Evolutionary conservation across 148 eudicot genomes (phyloP).

Genomic region (Amaranthus cruentus): DNA sequence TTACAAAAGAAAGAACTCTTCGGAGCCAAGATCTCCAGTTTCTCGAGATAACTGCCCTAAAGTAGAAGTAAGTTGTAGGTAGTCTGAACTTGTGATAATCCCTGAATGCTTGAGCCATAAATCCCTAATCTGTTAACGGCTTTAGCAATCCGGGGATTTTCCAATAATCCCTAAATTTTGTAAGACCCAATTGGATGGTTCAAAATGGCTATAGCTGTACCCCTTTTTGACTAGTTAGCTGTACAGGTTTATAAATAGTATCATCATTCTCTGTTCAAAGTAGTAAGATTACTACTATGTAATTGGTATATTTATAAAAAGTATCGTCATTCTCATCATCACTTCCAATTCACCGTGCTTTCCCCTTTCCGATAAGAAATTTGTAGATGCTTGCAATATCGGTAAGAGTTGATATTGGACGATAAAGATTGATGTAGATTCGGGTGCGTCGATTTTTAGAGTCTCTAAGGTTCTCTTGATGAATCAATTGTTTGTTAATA

Average conservation of each 20-base stretch:
- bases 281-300: no score
- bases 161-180: neutral
- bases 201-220: constrained; percentile 6
- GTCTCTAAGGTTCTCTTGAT: no score
- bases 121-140: neutral
- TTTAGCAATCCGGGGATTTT: constrained; percentile 3
- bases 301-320: no score
- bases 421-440: no score
- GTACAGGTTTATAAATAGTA: constrained; percentile 16
- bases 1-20: constrained; percentile 48
- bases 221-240: neutral
- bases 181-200: neutral
- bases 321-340: no score
- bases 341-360: no score
- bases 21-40: constrained; percentile 27
- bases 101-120: neutral
- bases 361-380: no score
- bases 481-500: no score
- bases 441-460: no score
- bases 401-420: no score
- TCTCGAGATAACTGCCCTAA: constrained; percentile 26
- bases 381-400: no score
- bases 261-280: no score
- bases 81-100: constrained; percentile 3
- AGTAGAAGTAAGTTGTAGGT: constrained; percentile 38